Conservation (phyloP, 495 filamentous ascomycete species). For the Aspergillus sclerotiicarbonarius region DNA sequence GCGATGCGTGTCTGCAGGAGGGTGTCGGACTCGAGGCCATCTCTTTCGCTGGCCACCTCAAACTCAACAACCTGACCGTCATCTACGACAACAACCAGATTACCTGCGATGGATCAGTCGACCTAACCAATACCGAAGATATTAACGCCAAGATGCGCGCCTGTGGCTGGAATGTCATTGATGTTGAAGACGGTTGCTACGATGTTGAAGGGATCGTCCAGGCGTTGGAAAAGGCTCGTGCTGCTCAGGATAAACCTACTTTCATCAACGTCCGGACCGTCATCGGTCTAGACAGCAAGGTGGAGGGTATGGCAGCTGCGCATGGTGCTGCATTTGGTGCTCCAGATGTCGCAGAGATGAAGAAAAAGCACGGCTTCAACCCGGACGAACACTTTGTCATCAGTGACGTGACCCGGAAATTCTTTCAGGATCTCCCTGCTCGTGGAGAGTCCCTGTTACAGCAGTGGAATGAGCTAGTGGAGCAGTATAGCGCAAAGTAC, state of each 20-base stretch:
- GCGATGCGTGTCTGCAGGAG: slow-evolving; percentile 60
- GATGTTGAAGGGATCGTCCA: slow-evolving; percentile 51
- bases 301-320: slow-evolving; percentile 47
- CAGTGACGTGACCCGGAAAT: slow-evolving; percentile 42
- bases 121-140: slow-evolving; percentile 56
- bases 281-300: slow-evolving; percentile 54
- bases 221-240: slow-evolving; percentile 45
- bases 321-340: slow-evolving; percentile 53
- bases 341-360: slow-evolving; percentile 47
- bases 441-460: slow-evolving; percentile 40
- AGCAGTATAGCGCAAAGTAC: slow-evolving; percentile 37
- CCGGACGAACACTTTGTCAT: slow-evolving; percentile 47
- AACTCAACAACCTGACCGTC: slow-evolving; percentile 53
- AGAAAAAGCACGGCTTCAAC: slow-evolving; percentile 46
- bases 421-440: slow-evolving; percentile 43
- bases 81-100: slow-evolving; percentile 61
- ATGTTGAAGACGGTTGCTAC: slow-evolving; percentile 52
- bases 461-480: slow-evolving; percentile 47
- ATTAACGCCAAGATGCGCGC: slow-evolving; percentile 59
- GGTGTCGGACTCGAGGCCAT: slow-evolving; percentile 59
- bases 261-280: slow-evolving; percentile 61
- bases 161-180: slow-evolving; percentile 56
- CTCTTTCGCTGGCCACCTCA: slow-evolving; percentile 53
- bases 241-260: slow-evolving; percentile 47
- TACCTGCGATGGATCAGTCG: slow-evolving; percentile 56